Evolutionary conservation across 768 basidiomycete species (phyloP), one percentile per base, ranked within the genome.

Genomic region (Rhodocollybia butyracea): DNA sequence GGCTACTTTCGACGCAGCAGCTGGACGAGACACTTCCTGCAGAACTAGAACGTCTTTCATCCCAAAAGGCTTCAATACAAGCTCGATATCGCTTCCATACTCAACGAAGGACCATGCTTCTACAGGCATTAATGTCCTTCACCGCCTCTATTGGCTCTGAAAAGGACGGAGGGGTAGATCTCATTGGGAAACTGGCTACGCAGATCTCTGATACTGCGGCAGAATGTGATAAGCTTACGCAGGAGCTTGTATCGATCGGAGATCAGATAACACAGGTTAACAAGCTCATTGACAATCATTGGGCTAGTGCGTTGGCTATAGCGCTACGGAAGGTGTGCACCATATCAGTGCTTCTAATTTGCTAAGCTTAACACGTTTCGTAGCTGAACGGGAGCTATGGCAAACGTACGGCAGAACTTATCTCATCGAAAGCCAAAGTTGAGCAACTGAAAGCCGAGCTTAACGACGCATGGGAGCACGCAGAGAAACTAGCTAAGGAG

Each of bases 391-490:
- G 78, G 43, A 86, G 86, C 50, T 89, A 88, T 57, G 82, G 83
- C 5, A 81, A 82, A 38, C 81, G 89, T 32, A 83, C 78, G 0
- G 64, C 73, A 1, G 88, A 91, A 26, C 74, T 89, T 26, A 66
- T 71, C 29, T 68, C 72, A 7, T 74, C 80, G 4, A 75, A 75
- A 51, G 64, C 74, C 11, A 73, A 75, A 34, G 77, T 88, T 15
- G 17, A 29, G 15, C 57, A 54, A 51, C 77, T 92, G 21, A 77
- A 87, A 61, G 86, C 78, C 13, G 87, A 90, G 59, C 73, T 91
- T 22, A 83, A 86, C 46, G 91, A 92, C 51, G 91, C 89, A 0
- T 92, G 91, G 91, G 77, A 77, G 45, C 84, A 86, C 56, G 91
- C 89, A 2, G 85, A 89, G 61, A 81, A 79, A 39, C 73, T 91